Evolutionary conservation across 2,329 filamentous ascomycete species (phyloP), one percentile per base, ranked within the genome.

Genomic region (Aspergillus bombycis): DNA sequence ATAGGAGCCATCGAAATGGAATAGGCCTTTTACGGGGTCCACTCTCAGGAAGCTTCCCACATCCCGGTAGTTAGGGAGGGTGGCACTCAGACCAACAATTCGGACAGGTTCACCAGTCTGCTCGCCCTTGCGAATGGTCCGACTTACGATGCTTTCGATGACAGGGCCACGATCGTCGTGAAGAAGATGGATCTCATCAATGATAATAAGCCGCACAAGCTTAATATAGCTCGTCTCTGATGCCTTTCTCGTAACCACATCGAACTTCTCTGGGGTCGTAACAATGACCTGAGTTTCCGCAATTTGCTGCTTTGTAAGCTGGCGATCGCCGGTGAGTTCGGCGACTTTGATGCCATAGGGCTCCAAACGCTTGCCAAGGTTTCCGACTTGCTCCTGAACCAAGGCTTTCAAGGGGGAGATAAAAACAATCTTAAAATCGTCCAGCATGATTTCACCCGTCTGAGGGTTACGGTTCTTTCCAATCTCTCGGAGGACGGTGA

Each of bases 181-280:
- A 57, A 99, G 87, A 74, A 99, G 82, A 83, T 99, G 95, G 69
- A 99, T 98, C 79, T 99, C 95, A 72, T 99, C 95, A 65, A 99
- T 98, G 75, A 97, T 94, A 62, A 99, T 90, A 12, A 99, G 85
- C 45, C 94, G 90, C 30, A 99, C 95, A n/a, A 99, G 87, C 72
- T 96, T 96, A 19, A 94, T 99, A 79, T 99, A 99, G 71, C 93
- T 96, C 60, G 95, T 88, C 76, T 99, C 96, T 1, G 94, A 97
- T 8, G 94, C 94, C 79, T 99, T 99, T 79, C 96, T 89, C 7
- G 96, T 99, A 71, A 99, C 97, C 70, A 99, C 94, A 79, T 99
- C 95, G 91, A 93, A 99, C 81, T 99, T 99, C 79, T 99, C 95
- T 23, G 95, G 95, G 0, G 95, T 99, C 0, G 95, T 99, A 63